These are phyloP conservation scores for Hymenoscyphus linearis DNA, from an alignment of 2,329 filamentous ascomycete species.

Conservation along the genomic window DNA sequence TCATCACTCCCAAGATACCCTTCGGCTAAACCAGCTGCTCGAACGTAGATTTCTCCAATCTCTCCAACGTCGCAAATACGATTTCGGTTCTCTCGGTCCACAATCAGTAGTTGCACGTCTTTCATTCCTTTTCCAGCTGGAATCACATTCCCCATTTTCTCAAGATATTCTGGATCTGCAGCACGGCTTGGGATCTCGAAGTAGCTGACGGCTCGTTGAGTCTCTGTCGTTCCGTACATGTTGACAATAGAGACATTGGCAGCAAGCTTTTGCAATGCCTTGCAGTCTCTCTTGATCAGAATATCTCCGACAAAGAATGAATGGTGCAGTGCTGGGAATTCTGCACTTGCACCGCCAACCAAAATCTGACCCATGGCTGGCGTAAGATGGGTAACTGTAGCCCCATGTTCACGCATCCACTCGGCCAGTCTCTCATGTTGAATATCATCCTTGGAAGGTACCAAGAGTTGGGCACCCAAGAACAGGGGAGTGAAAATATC, in stretches of 20 bases:
- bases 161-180: constrained; percentile 58
- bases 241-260: constrained; percentile 72
- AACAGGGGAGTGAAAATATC: constrained; percentile 91
- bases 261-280: constrained; percentile 68
- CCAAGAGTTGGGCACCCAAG: constrained; percentile 71
- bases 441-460: constrained; percentile 79
- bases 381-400: constrained; percentile 82
- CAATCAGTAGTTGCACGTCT: constrained; percentile 82
- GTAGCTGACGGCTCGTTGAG: constrained; percentile 74
- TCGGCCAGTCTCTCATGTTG: constrained; percentile 79
- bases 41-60: constrained; percentile 76
- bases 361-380: constrained; percentile 96
- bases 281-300: constrained; percentile 78
- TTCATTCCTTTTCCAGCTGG: constrained; percentile 83
- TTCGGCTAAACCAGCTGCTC: constrained; percentile 79
- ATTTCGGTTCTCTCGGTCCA: constrained; percentile 62
- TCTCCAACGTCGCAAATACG: constrained; percentile 73
- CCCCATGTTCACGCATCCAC: constrained; percentile 74
- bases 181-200: constrained; percentile 67
- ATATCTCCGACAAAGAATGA: constrained; percentile 93
- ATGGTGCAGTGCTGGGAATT: constrained; percentile 70
- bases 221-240: constrained; percentile 88
- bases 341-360: constrained; percentile 72
- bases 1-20: constrained; percentile 52
- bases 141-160: constrained; percentile 67